Evolutionary conservation across 495 filamentous ascomycete genomes (phyloP).

Genomic region (Aspergillus campestris): DNA sequence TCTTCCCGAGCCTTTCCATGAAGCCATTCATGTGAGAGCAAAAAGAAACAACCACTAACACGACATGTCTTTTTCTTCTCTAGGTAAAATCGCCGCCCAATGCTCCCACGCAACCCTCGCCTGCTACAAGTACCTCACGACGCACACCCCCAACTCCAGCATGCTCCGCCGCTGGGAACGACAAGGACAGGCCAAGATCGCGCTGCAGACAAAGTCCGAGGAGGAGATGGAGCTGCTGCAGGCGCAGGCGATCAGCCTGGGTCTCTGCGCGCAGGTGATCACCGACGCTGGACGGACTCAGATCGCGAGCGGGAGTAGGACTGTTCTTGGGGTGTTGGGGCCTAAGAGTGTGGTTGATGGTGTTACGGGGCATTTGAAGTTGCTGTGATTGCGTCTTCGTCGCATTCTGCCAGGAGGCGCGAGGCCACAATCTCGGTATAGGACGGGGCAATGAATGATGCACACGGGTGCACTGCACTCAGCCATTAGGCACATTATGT

Average conservation of each 20-base stretch:
- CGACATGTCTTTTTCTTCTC: background rate
- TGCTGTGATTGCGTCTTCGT: conserved; percentile 46
- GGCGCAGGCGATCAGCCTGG: conserved; percentile 71
- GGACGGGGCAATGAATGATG: no score
- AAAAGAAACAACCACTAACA: background rate
- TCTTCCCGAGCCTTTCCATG: background rate
- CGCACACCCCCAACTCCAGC: conserved; percentile 45
- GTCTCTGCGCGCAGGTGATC: conserved; percentile 79
- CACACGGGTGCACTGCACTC: no score
- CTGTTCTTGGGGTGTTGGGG: conserved; percentile 82
- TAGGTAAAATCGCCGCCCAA: conserved; percentile 97
- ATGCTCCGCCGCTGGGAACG: conserved; percentile 82
- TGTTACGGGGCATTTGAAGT: conserved; percentile 81
- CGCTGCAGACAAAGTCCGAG: conserved; percentile 72
- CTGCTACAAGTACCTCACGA: conserved; percentile 78
- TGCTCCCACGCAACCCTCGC: conserved; percentile 92
- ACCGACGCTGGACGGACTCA: conserved; percentile 95
- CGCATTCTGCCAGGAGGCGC: conserved; percentile 1
- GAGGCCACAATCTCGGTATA: no score
- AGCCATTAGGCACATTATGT: no score
- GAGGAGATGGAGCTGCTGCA: conserved; percentile 72
- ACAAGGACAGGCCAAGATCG: conserved; percentile 83
- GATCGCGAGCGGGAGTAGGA: conserved; percentile 86
- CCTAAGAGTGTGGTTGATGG: conserved; percentile 80
- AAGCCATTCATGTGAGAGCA: background rate